Evolutionary conservation across 306 rosid genomes (phyloP).

Genomic region (Luffa acutangula): DNA sequence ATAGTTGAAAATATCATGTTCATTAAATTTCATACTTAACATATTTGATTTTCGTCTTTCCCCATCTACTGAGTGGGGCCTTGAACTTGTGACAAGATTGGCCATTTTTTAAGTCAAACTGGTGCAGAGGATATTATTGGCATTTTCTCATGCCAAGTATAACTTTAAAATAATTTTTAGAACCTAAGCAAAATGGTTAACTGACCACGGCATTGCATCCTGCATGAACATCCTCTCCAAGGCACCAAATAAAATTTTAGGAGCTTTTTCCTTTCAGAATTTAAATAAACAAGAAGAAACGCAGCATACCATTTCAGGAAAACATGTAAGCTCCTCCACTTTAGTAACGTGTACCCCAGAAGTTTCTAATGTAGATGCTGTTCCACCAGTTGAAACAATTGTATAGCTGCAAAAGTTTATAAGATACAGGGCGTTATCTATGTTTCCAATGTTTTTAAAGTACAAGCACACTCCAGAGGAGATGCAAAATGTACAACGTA

Average conservation of each 20-base stretch:
- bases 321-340: constrained; percentile 76
- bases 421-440: neutral
- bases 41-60: too few species aligned
- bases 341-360: constrained; percentile 76
- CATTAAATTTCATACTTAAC: neutral
- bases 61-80: too few species aligned
- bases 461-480: neutral
- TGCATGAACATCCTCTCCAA: neutral
- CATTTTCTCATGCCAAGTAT: neutral
- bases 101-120: too few species aligned
- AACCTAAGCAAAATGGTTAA: neutral
- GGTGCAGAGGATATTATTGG: neutral
- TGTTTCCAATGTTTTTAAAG: neutral
- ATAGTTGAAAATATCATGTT: neutral
- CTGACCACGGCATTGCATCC: neutral
- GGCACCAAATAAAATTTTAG: neutral
- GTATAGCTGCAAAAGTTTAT: constrained; percentile 34
- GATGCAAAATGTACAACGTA: neutral
- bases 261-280: neutral
- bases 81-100: too few species aligned
- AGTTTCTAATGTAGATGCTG: constrained; percentile 68
- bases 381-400: constrained; percentile 97
- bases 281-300: neutral
- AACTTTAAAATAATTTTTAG: neutral
- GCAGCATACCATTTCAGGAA: constrained; percentile 81